phyloP scores from a whole-genome alignment of 192 early-diverging fungal genomes.

The Mortierella antarctica region DNA sequence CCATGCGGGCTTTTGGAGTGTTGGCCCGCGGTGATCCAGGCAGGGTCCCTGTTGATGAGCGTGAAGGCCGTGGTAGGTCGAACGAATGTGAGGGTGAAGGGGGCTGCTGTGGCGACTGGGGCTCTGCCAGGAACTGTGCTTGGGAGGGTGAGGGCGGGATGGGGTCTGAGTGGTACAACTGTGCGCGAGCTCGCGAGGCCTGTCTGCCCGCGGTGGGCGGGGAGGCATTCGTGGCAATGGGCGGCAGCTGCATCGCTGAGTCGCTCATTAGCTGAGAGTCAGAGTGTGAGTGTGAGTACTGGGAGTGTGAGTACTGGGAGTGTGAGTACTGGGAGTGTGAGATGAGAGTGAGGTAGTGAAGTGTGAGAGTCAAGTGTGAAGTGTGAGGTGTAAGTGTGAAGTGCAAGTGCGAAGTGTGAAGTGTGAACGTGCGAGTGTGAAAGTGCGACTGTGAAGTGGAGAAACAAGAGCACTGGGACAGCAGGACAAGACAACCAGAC shows the following conservation, averaged over 20 bases:
- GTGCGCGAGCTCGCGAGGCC: slow-evolving; percentile 3
- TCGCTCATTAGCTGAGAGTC: background rate
- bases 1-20: too few species aligned
- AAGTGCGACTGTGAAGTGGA: background rate
- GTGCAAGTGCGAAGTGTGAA: background rate
- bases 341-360: too few species aligned
- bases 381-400: background rate
- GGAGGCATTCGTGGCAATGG: background rate
- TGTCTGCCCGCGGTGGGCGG: background rate
- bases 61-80: background rate
- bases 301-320: too few species aligned
- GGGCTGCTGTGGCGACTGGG: background rate
- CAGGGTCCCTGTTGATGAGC: slow-evolving; percentile 2
- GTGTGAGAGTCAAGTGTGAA: too few species aligned
- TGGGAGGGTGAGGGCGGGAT: slow-evolving; percentile 23
- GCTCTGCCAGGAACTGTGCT: background rate
- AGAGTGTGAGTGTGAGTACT: background rate
- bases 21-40: background rate
- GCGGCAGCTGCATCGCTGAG: background rate
- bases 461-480: too few species aligned
- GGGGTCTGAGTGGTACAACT: slow-evolving; percentile 34
- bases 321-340: too few species aligned
- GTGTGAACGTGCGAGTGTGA: background rate
- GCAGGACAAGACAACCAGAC: too few species aligned
- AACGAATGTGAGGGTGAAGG: background rate